Evolutionary conservation across 176 grass and related monocot genomes (phyloP).

Genomic region (Carex scoparia): DNA sequence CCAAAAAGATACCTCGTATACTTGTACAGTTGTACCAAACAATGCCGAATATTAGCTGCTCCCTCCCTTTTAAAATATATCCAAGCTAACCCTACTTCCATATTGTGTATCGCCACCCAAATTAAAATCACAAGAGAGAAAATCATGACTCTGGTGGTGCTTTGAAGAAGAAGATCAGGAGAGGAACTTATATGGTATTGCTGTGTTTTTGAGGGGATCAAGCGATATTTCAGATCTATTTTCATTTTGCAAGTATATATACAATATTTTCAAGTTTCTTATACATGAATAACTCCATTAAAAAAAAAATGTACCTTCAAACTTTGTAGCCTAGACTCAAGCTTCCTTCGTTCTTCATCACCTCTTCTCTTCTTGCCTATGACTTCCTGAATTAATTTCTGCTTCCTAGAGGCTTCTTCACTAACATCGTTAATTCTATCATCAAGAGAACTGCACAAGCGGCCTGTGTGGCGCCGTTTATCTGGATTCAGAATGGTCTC

Average conservation of each 20-base stretch:
- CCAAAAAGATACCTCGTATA: neutral
- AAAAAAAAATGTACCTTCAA: slow-evolving; percentile 59
- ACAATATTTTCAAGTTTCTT: neutral
- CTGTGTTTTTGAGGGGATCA: neutral
- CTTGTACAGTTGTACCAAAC: neutral
- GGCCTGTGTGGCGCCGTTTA: slow-evolving; percentile 39
- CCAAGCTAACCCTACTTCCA: neutral
- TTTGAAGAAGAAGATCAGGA: neutral
- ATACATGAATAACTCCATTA: neutral
- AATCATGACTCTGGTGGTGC: neutral
- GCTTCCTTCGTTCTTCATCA: slow-evolving; percentile 17
- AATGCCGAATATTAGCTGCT: neutral
- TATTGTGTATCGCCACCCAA: neutral
- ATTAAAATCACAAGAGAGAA: neutral
- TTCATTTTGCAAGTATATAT: neutral
- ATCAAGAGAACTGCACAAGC: slow-evolving; percentile 61
- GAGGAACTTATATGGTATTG: neutral
- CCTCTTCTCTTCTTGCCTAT: slow-evolving; percentile 22
- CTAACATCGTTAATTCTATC: slow-evolving; percentile 49
- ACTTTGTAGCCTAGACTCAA: slow-evolving; percentile 30
- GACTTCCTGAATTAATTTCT: slow-evolving; percentile 36
- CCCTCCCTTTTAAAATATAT: neutral
- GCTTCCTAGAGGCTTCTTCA: slow-evolving; percentile 39
- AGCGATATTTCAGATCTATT: neutral
- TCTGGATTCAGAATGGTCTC: slow-evolving; percentile 59